Conservation (phyloP, 2,329 filamentous ascomycete genomes). For the Setomelanomma holmii region DNA sequence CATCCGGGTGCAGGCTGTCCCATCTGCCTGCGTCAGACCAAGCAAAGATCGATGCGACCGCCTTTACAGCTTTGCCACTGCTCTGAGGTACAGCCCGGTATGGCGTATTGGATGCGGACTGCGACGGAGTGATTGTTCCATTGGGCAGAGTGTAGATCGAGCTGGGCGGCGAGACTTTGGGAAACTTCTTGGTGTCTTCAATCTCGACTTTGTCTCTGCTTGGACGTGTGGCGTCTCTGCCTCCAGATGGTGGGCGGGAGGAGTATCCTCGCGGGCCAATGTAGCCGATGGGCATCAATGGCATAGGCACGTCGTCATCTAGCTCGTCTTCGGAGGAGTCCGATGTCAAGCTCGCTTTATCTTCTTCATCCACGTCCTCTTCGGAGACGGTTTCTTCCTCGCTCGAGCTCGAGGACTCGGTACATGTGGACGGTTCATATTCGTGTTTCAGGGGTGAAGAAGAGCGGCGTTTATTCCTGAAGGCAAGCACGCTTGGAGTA, state of each 20-base stretch:
- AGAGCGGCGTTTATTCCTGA: conserved; percentile 68
- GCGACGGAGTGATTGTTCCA: conserved; percentile 74
- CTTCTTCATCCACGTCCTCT: conserved; percentile 59
- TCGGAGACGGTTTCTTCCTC: conserved; percentile 56
- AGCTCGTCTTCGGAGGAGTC: conserved; percentile 65
- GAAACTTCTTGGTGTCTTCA: conserved; percentile 45
- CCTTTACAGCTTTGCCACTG: conserved; percentile 60
- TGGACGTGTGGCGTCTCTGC: conserved; percentile 16
- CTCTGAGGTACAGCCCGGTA: conserved; percentile 63
- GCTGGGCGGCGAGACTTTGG: conserved; percentile 52
- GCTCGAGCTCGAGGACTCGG: conserved; percentile 66
- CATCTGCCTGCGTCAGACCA: conserved; percentile 68
- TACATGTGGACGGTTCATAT: conserved; percentile 84
- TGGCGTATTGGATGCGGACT: conserved; percentile 80
- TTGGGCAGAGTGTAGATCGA: conserved; percentile 49
- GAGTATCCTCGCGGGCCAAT: conserved; percentile 24
- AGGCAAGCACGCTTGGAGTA: conserved; percentile 55
- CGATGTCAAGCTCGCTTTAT: conserved; percentile 55
- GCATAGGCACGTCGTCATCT: conserved; percentile 55
- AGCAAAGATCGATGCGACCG: conserved; percentile 66
- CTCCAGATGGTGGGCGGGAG: conserved; percentile 16
- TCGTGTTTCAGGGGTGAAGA: conserved; percentile 98
- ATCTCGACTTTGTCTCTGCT: conserved; percentile 14
- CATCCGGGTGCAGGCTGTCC: conserved; percentile 67
- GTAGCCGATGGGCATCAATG: conserved; percentile 42